Conservation (phyloP, 352 stramenopile genomes). For the Globisporangium recalcitrans region DNA sequence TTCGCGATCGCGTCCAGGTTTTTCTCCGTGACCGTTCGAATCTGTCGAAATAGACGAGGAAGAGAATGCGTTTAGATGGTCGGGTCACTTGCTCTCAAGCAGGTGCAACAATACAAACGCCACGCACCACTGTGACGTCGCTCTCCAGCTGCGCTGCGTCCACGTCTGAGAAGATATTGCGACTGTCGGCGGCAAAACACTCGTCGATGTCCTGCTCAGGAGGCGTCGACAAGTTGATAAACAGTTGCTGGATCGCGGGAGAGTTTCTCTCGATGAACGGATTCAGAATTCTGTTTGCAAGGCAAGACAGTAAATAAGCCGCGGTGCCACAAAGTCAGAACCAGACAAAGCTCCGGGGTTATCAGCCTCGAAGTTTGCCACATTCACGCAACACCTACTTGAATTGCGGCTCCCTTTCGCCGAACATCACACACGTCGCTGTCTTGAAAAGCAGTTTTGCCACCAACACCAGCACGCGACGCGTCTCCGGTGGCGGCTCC, state of each 20-base stretch:
- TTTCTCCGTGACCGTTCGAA: constrained; percentile 62
- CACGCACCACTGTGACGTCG: constrained; percentile 48
- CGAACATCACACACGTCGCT: constrained; percentile 81
- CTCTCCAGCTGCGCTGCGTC: constrained; percentile 44
- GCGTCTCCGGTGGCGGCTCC: constrained; percentile 55
- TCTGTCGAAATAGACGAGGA: constrained; percentile 23
- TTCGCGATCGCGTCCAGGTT: constrained; percentile 72
- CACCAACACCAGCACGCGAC: constrained; percentile 81
- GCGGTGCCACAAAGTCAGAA: not conserved
- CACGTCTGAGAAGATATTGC: constrained; percentile 67
- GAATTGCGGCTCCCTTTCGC: constrained; percentile 76
- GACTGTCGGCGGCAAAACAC: constrained; percentile 68
- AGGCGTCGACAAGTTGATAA: constrained; percentile 59
- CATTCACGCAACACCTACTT: constrained; percentile 31
- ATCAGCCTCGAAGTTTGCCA: not conserved
- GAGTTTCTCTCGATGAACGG: constrained; percentile 85
- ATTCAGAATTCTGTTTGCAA: constrained; percentile 61
- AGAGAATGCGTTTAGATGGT: not conserved
- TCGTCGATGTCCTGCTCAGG: constrained; percentile 65
- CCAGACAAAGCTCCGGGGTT: not conserved
- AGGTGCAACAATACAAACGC: not conserved
- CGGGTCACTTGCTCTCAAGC: not conserved
- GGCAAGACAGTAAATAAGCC: not conserved
- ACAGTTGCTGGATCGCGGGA: constrained; percentile 68
- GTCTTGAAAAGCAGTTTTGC: constrained; percentile 89